Evolutionary conservation across 192 early-diverging fungal genomes (phyloP).

Genomic region (Coemansia sp.): DNA sequence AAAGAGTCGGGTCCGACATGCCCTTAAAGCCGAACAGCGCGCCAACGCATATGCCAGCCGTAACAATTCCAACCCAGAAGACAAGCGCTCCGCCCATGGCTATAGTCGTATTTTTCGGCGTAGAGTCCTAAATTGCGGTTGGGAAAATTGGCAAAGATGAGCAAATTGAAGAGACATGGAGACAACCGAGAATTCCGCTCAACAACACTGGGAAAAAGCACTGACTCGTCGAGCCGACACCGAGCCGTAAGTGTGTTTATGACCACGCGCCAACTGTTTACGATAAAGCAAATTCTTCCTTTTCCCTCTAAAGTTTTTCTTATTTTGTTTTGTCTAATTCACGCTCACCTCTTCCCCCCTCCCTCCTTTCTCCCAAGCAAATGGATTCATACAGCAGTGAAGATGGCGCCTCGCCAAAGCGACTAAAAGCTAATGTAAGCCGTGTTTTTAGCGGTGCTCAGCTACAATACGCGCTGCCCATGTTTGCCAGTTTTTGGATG

Average conservation of each 20-base stretch:
- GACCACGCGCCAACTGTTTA: not conserved
- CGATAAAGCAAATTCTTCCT: not conserved
- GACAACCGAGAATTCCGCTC: too few relatives aligned
- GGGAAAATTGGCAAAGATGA: not conserved
- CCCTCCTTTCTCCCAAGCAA: not conserved
- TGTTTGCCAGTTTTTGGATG: not conserved
- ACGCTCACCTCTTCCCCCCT: not conserved
- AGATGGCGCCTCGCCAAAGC: slow-evolving; percentile 23
- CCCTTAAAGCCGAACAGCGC: slow-evolving; percentile 42
- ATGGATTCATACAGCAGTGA: slow-evolving; percentile 1
- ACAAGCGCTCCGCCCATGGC: slow-evolving; percentile 54
- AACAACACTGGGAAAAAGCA: too few relatives aligned
- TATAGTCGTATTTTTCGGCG: too few relatives aligned
- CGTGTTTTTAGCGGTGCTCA: not conserved
- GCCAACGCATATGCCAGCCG: slow-evolving; percentile 35
- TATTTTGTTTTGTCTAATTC: not conserved
- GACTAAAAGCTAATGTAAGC: slow-evolving; percentile 32
- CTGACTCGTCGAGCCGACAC: not conserved
- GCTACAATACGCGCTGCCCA: not conserved
- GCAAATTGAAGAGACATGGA: not conserved
- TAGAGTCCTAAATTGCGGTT: too few relatives aligned
- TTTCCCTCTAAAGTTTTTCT: not conserved
- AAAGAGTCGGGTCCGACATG: slow-evolving; percentile 53
- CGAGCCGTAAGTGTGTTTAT: not conserved
- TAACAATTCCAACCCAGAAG: slow-evolving; percentile 46